phyloP scores from a whole-genome alignment of 306 rosid species.

The Lithocarpus polystachyus region DNA sequence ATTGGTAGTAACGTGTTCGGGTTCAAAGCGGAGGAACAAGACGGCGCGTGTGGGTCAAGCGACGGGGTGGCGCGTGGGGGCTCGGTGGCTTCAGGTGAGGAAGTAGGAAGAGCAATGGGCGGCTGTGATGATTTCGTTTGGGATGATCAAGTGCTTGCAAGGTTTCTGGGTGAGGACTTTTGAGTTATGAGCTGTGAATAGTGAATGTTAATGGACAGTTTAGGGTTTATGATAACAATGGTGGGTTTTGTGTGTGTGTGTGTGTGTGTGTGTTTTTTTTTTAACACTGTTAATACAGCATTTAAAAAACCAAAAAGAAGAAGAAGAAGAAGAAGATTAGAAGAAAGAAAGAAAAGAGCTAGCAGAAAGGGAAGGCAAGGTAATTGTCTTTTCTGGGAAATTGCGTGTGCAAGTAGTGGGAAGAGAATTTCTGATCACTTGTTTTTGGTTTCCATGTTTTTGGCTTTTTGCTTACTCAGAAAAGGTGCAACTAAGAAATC shows the following conservation, averaged over 20 bases:
- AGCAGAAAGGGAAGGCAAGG: too few relatives aligned
- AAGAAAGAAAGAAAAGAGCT: too few relatives aligned
- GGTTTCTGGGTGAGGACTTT: slow-evolving; percentile 35
- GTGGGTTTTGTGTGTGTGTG: neutral
- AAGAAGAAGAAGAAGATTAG: too few relatives aligned
- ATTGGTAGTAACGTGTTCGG: neutral
- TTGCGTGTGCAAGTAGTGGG: too few relatives aligned
- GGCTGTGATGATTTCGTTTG: slow-evolving; percentile 17
- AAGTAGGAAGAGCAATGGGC: neutral
- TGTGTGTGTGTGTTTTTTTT: neutral
- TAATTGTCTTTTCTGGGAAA: too few relatives aligned
- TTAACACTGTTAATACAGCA: too few relatives aligned
- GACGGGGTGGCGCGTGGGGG: slow-evolving; percentile 17
- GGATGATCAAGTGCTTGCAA: slow-evolving; percentile 40
- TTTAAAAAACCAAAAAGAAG: too few relatives aligned
- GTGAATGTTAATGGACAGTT: too few relatives aligned
- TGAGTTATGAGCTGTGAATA: neutral
- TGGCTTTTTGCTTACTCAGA: too few relatives aligned
- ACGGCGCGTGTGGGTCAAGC: slow-evolving; percentile 18
- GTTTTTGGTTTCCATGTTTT: too few relatives aligned
- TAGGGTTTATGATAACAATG: neutral
- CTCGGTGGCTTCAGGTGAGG: neutral
- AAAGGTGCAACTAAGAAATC: too few relatives aligned
- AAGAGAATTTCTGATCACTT: too few relatives aligned
- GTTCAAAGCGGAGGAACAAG: neutral